Evolutionary conservation across 1,139 yeast species (phyloP), one percentile per base, ranked within the genome.

Genomic region (Yamadazyma pseudoaaseri): DNA sequence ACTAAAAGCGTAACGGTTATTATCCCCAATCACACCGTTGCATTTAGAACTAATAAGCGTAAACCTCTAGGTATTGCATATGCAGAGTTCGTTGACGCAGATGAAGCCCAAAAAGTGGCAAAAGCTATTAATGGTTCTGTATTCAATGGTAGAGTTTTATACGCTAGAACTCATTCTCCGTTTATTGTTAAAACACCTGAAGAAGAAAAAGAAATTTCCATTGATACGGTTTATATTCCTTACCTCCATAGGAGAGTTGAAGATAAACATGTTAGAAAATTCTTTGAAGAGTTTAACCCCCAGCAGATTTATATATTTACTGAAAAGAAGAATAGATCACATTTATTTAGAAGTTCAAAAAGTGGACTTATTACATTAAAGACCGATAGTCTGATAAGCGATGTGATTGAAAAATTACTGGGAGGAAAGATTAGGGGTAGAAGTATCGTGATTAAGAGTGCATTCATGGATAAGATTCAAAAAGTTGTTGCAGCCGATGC

Each of bases 31-130:
- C 74, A 72, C 44, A 72, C 79, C 2, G 62, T 74, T n/a, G 61
- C 72, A 22, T 73, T 74, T 13, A 58, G 69, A 34, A 49, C 52
- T 11, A 45, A 50, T n/a, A 60, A 59, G 31, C 68, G 65, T 30
- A 65, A 61, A 43, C 74, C 82, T 3, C 59, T 78, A 37, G 87
- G 89, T 1, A 70, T 76, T 42, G 89, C 84, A 0, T 82, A 79
- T 54, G 85, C 75, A 17, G 85, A 77, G 35, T 77, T 82, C 44
- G 61, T 55, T n/a, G 52, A 65, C 24, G 52, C 57, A 12, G 80
- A 73, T 18, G 71, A 62, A 38, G 83, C 83, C 2, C 62, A 61
- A 22, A 55, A 56, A 16, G 86, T 70, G 3, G 61, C 70, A 26
- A 52, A 54, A 6, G 57, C 58, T 14, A 54, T 75, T 36, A 58